phyloP scores from a whole-genome alignment of 495 filamentous ascomycete genomes.

The Terfezia boudieri region DNA sequence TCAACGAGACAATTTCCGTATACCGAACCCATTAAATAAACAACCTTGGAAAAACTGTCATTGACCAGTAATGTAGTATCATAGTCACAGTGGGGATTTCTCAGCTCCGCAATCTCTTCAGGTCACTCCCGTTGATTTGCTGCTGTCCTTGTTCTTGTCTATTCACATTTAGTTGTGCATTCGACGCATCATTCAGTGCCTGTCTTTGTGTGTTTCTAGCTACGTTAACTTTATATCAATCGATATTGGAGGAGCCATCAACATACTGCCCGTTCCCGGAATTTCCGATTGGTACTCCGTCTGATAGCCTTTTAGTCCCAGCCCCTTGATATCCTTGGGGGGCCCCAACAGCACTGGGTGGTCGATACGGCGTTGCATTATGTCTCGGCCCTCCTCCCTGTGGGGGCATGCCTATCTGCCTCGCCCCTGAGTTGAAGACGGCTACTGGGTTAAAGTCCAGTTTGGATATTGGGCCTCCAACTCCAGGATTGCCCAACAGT shows the following conservation, averaged over 20 bases:
- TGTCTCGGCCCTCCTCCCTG: constrained; percentile 5
- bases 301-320: neutral
- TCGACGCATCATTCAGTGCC: constrained; percentile 8
- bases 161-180: constrained; percentile 10
- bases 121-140: neutral
- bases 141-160: neutral
- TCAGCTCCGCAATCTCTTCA: neutral
- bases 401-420: constrained; percentile 18
- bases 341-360: constrained; percentile 10
- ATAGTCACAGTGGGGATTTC: too few relatives aligned
- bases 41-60: too few relatives aligned
- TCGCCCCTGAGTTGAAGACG: constrained; percentile 15
- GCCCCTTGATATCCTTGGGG: constrained; percentile 4
- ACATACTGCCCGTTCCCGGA: too few relatives aligned
- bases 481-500: neutral
- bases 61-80: too few relatives aligned
- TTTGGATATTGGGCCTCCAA: neutral
- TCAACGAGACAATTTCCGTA: too few relatives aligned
- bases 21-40: too few relatives aligned
- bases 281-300: too few relatives aligned
- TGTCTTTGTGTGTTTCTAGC: constrained; percentile 5
- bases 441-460: constrained; percentile 6
- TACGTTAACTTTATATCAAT: constrained; percentile 1
- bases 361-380: constrained; percentile 11
- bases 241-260: too few relatives aligned